A percentile compares a stretch with the other conserved stretches of the same genome.
phyloP scores from a whole-genome alignment of 1,284 basidiomycete genomes.

The Boletus sp. region DNA sequence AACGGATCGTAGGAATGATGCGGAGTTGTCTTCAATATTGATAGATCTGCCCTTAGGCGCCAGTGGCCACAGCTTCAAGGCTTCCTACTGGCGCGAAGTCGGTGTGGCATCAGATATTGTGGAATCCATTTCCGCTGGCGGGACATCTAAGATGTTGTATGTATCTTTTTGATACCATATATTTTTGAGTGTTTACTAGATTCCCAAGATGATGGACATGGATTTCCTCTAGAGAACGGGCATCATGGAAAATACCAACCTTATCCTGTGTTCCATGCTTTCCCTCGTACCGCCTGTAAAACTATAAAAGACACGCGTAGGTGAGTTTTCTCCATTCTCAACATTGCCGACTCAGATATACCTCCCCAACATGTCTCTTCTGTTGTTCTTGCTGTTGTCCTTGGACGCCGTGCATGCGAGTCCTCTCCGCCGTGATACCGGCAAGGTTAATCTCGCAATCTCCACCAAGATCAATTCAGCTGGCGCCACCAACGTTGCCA shows the following conservation, averaged over 20 bases:
- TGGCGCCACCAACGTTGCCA: conserved; percentile 16
- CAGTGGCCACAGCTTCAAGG: too few relatives aligned
- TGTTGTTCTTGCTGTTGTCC: neutral
- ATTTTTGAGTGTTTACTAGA: neutral
- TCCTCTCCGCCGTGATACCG: conserved; percentile 3
- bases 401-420: neutral
- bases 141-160: neutral
- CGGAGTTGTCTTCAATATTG: too few relatives aligned
- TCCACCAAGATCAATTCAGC: conserved; percentile 9
- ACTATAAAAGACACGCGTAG: neutral
- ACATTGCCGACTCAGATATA: too few relatives aligned
- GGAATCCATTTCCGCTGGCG: conserved; percentile 4
- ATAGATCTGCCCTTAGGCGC: too few relatives aligned
- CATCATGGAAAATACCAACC: neutral
- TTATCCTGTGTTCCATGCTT: neutral
- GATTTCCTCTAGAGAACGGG: neutral
- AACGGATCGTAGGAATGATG: too few relatives aligned
- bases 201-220: too few relatives aligned
- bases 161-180: neutral
- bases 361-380: conserved; percentile 1
- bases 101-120: neutral
- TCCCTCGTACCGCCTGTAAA: neutral
- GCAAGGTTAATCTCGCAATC: conserved; percentile 15
- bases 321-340: neutral
- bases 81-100: too few relatives aligned